Evolutionary conservation across 805 yeast genomes (phyloP).

Genomic region (Ogataea corticis): DNA sequence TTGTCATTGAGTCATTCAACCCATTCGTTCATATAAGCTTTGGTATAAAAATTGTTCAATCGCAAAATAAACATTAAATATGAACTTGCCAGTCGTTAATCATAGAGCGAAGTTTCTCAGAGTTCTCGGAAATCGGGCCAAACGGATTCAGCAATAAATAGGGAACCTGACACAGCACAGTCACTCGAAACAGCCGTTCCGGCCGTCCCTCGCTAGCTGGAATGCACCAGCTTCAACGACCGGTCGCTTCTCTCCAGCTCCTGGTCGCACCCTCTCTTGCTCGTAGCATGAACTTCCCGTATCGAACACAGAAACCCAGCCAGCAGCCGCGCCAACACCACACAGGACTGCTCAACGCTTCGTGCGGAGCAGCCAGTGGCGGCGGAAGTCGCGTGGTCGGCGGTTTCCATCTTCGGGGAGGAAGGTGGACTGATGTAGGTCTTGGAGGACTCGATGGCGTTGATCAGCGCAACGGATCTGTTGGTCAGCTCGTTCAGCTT

Average conservation of each 20-base stretch:
- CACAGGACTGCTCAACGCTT: conserved; percentile 14
- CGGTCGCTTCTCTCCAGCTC: background rate
- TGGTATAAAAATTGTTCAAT: background rate
- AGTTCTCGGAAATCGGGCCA: too few relatives aligned
- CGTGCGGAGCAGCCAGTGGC: conserved; percentile 9
- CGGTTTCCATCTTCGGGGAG: conserved; percentile 15
- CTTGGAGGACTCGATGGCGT: background rate
- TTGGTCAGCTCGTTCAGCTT: conserved; percentile 24
- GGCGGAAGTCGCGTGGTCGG: conserved; percentile 16
- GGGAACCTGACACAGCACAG: too few relatives aligned
- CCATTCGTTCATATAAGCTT: background rate
- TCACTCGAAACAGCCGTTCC: too few relatives aligned
- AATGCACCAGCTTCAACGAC: too few relatives aligned
- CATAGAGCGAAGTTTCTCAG: too few relatives aligned
- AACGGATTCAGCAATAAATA: too few relatives aligned
- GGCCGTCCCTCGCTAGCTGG: too few relatives aligned
- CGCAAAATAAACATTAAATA: too few relatives aligned
- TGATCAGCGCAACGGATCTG: conserved; percentile 2
- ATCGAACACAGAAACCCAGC: conserved; percentile 8
- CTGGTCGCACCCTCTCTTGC: background rate
- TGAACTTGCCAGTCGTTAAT: too few relatives aligned
- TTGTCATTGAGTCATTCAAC: too few relatives aligned
- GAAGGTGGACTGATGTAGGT: conserved; percentile 18
- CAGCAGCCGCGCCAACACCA: conserved; percentile 18
- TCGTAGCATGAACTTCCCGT: conserved; percentile 21